These are phyloP conservation scores for Kluyveromyces sp. DNA, from an alignment of 1,139 yeast species.

Conservation along the genomic window DNA sequence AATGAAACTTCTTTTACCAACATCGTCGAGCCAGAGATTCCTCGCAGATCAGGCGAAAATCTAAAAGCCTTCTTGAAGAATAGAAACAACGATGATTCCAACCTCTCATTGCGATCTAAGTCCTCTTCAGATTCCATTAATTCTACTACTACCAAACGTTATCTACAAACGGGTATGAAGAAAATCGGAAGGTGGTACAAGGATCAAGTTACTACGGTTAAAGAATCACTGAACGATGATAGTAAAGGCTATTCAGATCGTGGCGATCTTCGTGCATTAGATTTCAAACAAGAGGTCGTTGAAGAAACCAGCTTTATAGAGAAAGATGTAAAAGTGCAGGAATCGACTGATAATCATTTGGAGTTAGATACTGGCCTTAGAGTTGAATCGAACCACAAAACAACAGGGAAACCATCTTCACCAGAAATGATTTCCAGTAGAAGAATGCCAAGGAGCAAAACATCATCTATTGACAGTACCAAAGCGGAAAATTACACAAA, in stretches of 20 bases:
- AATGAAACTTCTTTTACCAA: neutral
- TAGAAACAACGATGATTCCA: neutral
- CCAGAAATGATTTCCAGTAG: constrained; percentile 29
- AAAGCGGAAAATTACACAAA: constrained; percentile 7
- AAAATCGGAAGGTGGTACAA: constrained; percentile 69
- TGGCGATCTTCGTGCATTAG: neutral
- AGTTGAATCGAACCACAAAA: neutral
- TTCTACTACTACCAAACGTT: constrained; percentile 23
- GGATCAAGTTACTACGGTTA: constrained; percentile 33
- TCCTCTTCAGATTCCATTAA: constrained; percentile 22
- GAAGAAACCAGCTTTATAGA: neutral
- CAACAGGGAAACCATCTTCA: neutral
- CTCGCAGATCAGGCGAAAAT: neutral
- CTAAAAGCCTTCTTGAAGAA: neutral
- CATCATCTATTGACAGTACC: constrained; percentile 1
- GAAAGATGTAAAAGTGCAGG: neutral
- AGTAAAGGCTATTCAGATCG: constrained; percentile 1
- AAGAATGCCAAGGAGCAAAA: constrained; percentile 18
- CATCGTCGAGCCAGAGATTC: neutral
- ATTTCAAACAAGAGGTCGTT: neutral
- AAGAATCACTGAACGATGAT: constrained; percentile 6
- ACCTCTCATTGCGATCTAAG: neutral
- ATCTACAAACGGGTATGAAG: constrained; percentile 41
- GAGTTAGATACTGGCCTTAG: too few species aligned
- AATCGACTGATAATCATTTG: too few species aligned